Conservation (phyloP, 768 basidiomycete species). For the Scleroderma citrinum region DNA sequence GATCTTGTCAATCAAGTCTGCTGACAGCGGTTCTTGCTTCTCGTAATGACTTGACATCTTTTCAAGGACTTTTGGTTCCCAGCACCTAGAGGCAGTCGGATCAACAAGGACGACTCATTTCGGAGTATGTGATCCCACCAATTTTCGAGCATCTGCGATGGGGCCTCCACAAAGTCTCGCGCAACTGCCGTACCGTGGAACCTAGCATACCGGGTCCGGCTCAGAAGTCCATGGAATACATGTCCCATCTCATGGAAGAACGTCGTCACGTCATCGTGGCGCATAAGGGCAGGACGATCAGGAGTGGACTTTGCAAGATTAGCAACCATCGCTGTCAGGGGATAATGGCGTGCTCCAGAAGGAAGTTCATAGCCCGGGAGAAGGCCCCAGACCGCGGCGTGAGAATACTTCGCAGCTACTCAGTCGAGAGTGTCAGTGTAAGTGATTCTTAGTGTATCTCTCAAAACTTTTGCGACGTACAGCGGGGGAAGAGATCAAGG, state of each 20-base stretch:
- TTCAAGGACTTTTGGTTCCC: constrained; percentile 73
- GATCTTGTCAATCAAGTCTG: constrained; percentile 72
- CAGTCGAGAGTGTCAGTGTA: neutral
- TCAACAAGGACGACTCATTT: neutral
- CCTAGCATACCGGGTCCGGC: constrained; percentile 59
- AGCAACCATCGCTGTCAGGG: constrained; percentile 81
- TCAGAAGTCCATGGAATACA: constrained; percentile 65
- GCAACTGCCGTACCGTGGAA: constrained; percentile 85
- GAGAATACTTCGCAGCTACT: constrained; percentile 73
- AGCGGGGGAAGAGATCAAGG: constrained; percentile 81
- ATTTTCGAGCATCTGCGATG: constrained; percentile 90
- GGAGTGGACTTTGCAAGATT: constrained; percentile 84
- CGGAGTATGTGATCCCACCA: constrained; percentile 40
- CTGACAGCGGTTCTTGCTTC: constrained; percentile 62
- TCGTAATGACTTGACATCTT: constrained; percentile 77
- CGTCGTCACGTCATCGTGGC: constrained; percentile 83
- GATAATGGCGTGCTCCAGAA: constrained; percentile 61
- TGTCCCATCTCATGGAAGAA: constrained; percentile 92
- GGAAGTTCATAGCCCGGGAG: constrained; percentile 56
- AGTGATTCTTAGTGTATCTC: neutral
- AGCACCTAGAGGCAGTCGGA: constrained; percentile 46
- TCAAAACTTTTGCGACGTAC: constrained; percentile 32
- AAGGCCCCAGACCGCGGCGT: constrained; percentile 82
- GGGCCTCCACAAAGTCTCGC: constrained; percentile 83
- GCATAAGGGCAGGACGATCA: constrained; percentile 76